These are phyloP conservation scores for Aegilops speltoides DNA, from an alignment of 176 grass and related monocot genomes.

Conservation along the genomic window DNA sequence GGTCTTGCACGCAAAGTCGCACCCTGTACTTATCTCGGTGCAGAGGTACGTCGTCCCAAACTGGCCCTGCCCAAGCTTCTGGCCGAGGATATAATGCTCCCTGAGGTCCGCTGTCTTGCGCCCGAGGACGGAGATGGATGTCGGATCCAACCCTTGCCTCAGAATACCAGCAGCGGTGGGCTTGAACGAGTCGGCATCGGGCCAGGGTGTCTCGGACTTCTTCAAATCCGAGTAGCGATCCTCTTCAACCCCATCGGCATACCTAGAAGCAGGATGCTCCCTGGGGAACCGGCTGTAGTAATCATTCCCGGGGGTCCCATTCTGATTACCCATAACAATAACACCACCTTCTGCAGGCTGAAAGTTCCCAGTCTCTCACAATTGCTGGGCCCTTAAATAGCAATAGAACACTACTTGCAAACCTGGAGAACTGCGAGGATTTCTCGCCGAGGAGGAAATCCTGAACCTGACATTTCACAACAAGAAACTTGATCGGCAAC, in stretches of 20 bases:
- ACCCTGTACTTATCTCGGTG: slow-evolving; percentile 80
- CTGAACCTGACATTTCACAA: slow-evolving; percentile 25
- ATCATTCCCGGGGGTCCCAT: slow-evolving; percentile 51
- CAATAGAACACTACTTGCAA: neutral
- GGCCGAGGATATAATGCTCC: slow-evolving; percentile 72
- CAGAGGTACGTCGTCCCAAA: slow-evolving; percentile 91
- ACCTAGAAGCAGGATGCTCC: slow-evolving; percentile 28
- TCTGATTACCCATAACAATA: slow-evolving; percentile 52
- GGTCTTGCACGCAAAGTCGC: slow-evolving; percentile 89
- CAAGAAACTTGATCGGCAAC: slow-evolving; percentile 40
- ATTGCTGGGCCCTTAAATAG: slow-evolving; percentile 22
- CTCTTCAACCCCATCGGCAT: slow-evolving; percentile 30
- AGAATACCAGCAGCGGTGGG: slow-evolving; percentile 47
- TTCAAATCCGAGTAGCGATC: slow-evolving; percentile 40
- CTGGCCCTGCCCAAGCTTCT: slow-evolving; percentile 85
- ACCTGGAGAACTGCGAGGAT: neutral
- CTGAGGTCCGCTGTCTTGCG: slow-evolving; percentile 62
- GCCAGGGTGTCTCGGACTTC: slow-evolving; percentile 46
- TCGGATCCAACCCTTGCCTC: slow-evolving; percentile 41
- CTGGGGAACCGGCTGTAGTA: slow-evolving; percentile 40
- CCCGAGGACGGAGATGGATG: slow-evolving; percentile 56
- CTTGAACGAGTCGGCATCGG: slow-evolving; percentile 43
- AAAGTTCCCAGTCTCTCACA: slow-evolving; percentile 38
- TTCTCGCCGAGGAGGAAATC: slow-evolving; percentile 15
- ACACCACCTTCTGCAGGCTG: slow-evolving; percentile 4